These are phyloP conservation scores for Hyphodiscus sp. DNA, from an alignment of 2,329 filamentous ascomycete species.

Conservation along the genomic window DNA sequence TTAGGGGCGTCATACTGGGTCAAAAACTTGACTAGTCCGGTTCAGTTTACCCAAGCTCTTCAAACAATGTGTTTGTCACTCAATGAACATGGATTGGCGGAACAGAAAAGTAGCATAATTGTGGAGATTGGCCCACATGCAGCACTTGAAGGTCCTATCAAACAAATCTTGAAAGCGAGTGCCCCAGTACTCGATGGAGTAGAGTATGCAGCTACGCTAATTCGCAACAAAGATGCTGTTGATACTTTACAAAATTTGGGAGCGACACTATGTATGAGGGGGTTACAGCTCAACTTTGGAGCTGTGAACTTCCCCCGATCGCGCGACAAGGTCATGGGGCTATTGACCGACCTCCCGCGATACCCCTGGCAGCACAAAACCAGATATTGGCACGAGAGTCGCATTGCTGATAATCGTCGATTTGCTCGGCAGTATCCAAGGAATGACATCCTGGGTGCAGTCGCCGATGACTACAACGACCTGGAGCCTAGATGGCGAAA, in stretches of 20 bases:
- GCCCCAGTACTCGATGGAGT: slow-evolving; percentile 33
- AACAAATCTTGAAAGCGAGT: slow-evolving; percentile 34
- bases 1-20: slow-evolving; percentile 39
- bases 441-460: slow-evolving; percentile 44
- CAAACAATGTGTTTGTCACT: slow-evolving; percentile 14
- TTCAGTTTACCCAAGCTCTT: slow-evolving; percentile 39
- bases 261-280: slow-evolving; percentile 12
- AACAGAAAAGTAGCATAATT: slow-evolving; percentile 8
- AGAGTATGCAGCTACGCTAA: slow-evolving; percentile 45
- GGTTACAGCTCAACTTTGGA: slow-evolving; percentile 33
- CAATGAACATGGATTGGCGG: neutral
- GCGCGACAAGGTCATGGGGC: slow-evolving; percentile 6
- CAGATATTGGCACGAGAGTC: slow-evolving; percentile 20
- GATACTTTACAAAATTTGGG: slow-evolving; percentile 40
- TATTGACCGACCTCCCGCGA: slow-evolving; percentile 19
- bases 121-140: slow-evolving; percentile 34
- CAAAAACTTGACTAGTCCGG: slow-evolving; percentile 39
- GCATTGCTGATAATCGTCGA: slow-evolving; percentile 14
- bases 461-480: slow-evolving; percentile 21
- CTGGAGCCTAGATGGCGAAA: slow-evolving; percentile 32
- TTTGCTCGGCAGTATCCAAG: slow-evolving; percentile 35
- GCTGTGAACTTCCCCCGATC: slow-evolving; percentile 40
- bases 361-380: slow-evolving; percentile 23
- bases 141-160: slow-evolving; percentile 30
- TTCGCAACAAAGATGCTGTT: slow-evolving; percentile 37